These are phyloP conservation scores for Neurospora sp. DNA, from an alignment of 495 filamentous ascomycete genomes.

Conservation along the genomic window DNA sequence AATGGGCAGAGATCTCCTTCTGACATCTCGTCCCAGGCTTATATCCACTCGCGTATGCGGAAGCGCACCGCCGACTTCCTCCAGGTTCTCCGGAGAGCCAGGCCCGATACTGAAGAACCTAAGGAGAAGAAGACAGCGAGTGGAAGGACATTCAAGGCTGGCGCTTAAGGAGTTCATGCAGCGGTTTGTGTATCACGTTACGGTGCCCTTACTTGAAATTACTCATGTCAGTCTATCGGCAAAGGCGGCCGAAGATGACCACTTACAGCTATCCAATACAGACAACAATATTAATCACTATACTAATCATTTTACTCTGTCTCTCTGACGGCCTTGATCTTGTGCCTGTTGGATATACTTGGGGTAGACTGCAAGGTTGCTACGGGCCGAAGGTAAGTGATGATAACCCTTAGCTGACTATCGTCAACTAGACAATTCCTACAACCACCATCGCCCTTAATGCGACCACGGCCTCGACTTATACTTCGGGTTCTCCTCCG, in stretches of 20 bases:
- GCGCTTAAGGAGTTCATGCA: constrained; percentile 5
- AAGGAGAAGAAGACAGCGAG: constrained; percentile 97
- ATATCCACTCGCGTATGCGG: constrained; percentile 97
- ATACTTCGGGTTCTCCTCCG: constrained; percentile 33
- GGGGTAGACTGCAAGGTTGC: not conserved
- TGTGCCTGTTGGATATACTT: not conserved
- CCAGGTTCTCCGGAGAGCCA: constrained; percentile 85
- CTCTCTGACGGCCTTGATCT: not conserved
- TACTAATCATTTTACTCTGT: not conserved
- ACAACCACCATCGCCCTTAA: constrained; percentile 9
- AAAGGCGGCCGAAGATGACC: not conserved
- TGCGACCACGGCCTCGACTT: constrained; percentile 39
- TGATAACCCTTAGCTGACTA: not conserved
- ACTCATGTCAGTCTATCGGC: not conserved
- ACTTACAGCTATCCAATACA: not conserved
- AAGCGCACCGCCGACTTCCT: constrained; percentile 95
- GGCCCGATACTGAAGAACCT: constrained; percentile 81
- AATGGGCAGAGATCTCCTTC: not conserved
- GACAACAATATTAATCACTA: not conserved
- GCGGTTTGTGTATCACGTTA: not conserved
- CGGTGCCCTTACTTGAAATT: not conserved
- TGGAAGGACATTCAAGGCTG: constrained; percentile 77
- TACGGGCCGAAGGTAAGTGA: not conserved
- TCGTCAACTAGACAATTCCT: not conserved
- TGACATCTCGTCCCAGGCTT: constrained; percentile 47